phyloP scores from a whole-genome alignment of 306 rosid species.

The Castanopsis chinensis region DNA sequence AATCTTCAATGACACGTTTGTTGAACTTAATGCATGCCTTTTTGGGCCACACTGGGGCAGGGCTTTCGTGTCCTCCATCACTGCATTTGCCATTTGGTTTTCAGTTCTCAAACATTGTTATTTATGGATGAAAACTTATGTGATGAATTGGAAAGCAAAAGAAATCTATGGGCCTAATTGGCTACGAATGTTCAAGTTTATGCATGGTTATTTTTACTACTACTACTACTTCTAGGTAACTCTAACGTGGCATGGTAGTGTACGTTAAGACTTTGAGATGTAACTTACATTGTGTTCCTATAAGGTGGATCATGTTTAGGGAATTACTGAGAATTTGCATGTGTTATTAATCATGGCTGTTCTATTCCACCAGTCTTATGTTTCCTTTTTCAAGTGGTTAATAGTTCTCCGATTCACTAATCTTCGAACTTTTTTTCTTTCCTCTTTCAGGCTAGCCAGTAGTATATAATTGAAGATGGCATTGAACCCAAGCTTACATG shows the following conservation, averaged over 20 bases:
- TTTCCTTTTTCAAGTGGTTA: not conserved
- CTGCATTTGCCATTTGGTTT: not conserved
- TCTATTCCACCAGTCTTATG: not conserved
- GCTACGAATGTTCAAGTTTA: no score
- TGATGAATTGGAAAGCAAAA: no score
- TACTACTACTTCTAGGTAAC: no score
- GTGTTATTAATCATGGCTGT: not conserved
- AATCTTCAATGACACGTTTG: not conserved
- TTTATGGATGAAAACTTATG: not conserved
- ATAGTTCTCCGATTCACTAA: no score
- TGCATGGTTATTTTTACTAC: no score
- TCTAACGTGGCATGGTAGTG: no score
- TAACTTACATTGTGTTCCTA: not conserved
- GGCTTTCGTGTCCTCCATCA: not conserved
- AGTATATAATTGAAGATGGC: no score
- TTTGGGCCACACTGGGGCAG: not conserved
- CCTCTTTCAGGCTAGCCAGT: no score
- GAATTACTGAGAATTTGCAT: not conserved
- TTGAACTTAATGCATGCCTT: not conserved
- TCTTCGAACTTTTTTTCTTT: no score
- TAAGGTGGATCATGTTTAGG: not conserved
- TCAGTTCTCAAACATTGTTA: not conserved
- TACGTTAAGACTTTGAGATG: no score
- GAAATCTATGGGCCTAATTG: no score
- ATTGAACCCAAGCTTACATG: no score